Evolutionary conservation across 176 grass and related monocot species (phyloP).

Genomic region (Leersia perrieri): DNA sequence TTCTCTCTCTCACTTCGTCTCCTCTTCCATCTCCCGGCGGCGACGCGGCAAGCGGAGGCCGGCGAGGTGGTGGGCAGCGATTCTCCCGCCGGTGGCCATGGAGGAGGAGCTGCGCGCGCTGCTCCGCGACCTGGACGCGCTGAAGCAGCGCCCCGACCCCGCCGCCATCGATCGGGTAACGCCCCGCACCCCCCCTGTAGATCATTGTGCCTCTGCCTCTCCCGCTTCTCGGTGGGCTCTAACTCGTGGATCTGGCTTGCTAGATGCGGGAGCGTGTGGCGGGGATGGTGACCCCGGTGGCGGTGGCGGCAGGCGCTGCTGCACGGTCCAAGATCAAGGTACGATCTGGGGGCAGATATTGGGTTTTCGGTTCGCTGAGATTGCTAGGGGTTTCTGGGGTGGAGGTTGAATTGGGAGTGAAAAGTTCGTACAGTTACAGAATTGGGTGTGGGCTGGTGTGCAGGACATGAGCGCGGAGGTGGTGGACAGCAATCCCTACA

Average conservation of each 20-base stretch:
- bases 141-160: slow-evolving; percentile 47
- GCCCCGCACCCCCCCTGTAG: not conserved
- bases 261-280: slow-evolving; percentile 60
- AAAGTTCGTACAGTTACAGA: not conserved
- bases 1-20: not conserved
- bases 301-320: not conserved
- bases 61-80: too few relatives aligned
- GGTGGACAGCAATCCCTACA: slow-evolving; percentile 86
- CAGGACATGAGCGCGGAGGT: slow-evolving; percentile 98
- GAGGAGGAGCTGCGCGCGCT: slow-evolving; percentile 64
- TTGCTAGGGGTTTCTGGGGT: not conserved
- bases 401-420: not conserved
- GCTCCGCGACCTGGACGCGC: slow-evolving; percentile 60
- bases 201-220: not conserved
- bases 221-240: not conserved
- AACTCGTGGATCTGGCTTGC: not conserved
- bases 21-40: not conserved
- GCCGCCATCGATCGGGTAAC: slow-evolving; percentile 55
- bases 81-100: slow-evolving; percentile 36
- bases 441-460: not conserved
- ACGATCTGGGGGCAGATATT: not conserved
- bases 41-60: not conserved
- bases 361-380: not conserved
- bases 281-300: slow-evolving; percentile 32
- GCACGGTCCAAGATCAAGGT: slow-evolving; percentile 79